Evolutionary conservation across 2,329 filamentous ascomycete genomes (phyloP).

Genomic region (Meredithiella fracta): DNA sequence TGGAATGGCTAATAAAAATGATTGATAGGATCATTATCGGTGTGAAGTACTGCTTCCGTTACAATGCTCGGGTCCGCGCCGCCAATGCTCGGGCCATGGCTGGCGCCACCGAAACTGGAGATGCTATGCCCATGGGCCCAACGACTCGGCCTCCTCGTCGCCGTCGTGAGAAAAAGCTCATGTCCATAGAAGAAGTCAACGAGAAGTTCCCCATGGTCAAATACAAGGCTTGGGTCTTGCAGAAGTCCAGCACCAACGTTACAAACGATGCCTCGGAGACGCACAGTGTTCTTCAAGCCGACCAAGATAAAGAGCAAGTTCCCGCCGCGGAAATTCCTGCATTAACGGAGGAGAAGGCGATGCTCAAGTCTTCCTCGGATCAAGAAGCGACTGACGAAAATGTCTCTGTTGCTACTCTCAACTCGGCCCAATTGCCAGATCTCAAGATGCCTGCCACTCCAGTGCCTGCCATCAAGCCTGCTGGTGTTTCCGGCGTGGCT

Average conservation of each 20-base stretch:
- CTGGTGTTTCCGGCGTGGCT: background rate
- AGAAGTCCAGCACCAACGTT: slow-evolving; percentile 20
- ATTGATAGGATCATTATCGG: slow-evolving; percentile 86
- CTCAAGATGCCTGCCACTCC: slow-evolving; percentile 2
- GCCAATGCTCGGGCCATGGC: slow-evolving; percentile 48
- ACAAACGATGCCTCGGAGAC: background rate
- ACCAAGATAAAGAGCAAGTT: background rate
- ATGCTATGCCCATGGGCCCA: slow-evolving; percentile 71
- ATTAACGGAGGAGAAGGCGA: background rate
- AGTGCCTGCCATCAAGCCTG: slow-evolving; percentile 7
- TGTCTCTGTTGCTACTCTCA: background rate
- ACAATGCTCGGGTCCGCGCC: slow-evolving; percentile 83
- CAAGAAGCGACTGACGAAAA: slow-evolving; percentile 1
- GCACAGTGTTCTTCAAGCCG: background rate
- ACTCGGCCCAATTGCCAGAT: background rate
- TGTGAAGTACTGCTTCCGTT: slow-evolving; percentile 97
- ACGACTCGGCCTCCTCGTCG: slow-evolving; percentile 74
- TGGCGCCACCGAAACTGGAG: slow-evolving; percentile 54
- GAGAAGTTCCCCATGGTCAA: slow-evolving; percentile 90
- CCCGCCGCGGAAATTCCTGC: background rate
- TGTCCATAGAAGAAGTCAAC: slow-evolving; percentile 98
- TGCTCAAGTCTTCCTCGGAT: background rate
- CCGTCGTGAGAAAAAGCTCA: slow-evolving; percentile 90
- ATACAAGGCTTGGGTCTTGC: slow-evolving; percentile 81
- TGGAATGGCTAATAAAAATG: background rate